Evolutionary conservation across 352 stramenopile genomes (phyloP).

Genomic region (Phytophthora idaei): DNA sequence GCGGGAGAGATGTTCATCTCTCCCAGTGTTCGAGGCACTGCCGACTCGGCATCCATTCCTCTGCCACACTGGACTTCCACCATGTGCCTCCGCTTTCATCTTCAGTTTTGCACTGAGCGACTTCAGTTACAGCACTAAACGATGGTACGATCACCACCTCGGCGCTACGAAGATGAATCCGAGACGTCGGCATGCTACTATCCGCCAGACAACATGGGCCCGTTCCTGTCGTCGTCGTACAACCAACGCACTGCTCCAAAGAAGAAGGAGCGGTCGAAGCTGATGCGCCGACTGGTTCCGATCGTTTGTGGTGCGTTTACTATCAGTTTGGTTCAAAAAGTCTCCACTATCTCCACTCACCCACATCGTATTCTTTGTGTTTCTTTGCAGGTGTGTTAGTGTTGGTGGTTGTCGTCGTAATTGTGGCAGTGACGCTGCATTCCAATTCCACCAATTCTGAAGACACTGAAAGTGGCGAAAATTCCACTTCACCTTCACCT

Average conservation of each 20-base stretch:
- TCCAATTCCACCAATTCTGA: conserved; percentile 15
- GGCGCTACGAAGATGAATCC: conserved; percentile 28
- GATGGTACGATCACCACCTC: conserved; percentile 31
- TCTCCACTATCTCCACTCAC: conserved; percentile 2
- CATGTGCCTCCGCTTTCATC: neutral
- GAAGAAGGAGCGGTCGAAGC: conserved; percentile 32
- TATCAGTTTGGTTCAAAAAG: neutral
- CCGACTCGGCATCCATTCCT: conserved; percentile 4
- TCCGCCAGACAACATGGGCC: conserved; percentile 33
- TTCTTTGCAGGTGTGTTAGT: conserved; percentile 25
- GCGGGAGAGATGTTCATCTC: conserved; percentile 1
- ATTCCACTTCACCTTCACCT: conserved; percentile 18
- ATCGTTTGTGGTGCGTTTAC: conserved; percentile 30
- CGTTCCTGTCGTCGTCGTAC: conserved; percentile 35
- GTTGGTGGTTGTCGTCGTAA: conserved; percentile 45
- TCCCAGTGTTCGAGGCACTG: conserved; percentile 3
- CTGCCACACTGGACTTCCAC: conserved; percentile 19
- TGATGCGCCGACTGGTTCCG: conserved; percentile 24
- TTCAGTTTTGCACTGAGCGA: conserved; percentile 32
- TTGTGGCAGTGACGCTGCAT: conserved; percentile 42
- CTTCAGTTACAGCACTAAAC: conserved; percentile 22
- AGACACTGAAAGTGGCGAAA: conserved; percentile 7
- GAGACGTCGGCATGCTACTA: conserved; percentile 39
- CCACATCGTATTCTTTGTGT: neutral
- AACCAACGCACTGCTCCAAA: conserved; percentile 25